Evolutionary conservation across 2,329 filamentous ascomycete species (phyloP).

Genomic region (Aspergillus bombycis): DNA sequence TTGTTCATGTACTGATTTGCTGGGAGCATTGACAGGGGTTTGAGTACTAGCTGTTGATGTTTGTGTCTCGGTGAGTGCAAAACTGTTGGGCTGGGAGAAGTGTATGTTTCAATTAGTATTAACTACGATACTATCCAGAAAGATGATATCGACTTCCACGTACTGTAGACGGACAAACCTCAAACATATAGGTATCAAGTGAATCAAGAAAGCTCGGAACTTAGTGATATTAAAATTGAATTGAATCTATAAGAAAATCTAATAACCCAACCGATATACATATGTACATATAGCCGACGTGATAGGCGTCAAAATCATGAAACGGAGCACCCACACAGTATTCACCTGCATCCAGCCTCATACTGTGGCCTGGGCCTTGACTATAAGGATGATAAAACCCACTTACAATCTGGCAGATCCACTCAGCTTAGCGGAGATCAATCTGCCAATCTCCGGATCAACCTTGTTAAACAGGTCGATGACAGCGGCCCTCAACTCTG

Average conservation of each 20-base stretch:
- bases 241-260: background rate
- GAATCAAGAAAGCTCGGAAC: background rate
- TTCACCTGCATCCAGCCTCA: background rate
- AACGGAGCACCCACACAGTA: background rate
- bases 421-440: constrained; percentile 19
- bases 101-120: background rate
- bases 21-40: background rate
- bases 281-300: background rate
- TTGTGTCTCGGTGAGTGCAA: background rate
- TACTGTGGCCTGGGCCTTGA: background rate
- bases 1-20: background rate
- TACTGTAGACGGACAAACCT: too few relatives aligned
- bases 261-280: background rate
- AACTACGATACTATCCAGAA: background rate
- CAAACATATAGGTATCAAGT: background rate
- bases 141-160: background rate
- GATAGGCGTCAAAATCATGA: background rate
- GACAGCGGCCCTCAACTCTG: constrained; percentile 19
- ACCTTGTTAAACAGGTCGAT: constrained; percentile 27
- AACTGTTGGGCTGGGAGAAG: background rate
- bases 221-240: background rate
- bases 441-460: constrained; percentile 24
- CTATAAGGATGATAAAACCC: background rate
- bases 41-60: background rate
- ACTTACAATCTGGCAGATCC: constrained; percentile 10